phyloP scores from a whole-genome alignment of 2,329 filamentous ascomycete species.

The Aspergillus sp. region DNA sequence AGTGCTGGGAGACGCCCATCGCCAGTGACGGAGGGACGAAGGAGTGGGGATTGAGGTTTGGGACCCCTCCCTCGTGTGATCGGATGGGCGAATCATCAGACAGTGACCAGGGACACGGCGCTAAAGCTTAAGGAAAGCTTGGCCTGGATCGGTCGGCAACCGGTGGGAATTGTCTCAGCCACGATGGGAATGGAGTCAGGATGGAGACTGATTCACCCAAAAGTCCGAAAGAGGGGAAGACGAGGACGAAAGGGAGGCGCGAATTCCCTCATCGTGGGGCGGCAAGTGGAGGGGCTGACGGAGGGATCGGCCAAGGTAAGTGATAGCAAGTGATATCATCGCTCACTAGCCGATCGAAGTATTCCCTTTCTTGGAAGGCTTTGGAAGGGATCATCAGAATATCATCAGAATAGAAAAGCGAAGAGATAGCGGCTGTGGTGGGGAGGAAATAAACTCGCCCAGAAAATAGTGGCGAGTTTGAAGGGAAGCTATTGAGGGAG shows the following conservation, averaged over 20 bases:
- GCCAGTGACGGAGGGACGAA: background rate
- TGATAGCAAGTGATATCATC: background rate
- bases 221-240: background rate
- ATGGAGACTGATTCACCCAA: background rate
- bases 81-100: slow-evolving; percentile 14
- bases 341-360: background rate
- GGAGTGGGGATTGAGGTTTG: background rate
- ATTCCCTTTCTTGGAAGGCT: background rate
- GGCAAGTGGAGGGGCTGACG: slow-evolving; percentile 1
- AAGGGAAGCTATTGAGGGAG: too few species aligned
- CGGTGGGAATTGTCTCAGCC: slow-evolving; percentile 9
- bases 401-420: background rate
- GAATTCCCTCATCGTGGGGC: slow-evolving; percentile 3
- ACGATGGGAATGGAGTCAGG: background rate
- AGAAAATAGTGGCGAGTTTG: too few species aligned
- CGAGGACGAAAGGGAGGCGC: background rate
- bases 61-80: background rate
- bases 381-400: background rate
- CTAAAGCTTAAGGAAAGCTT: slow-evolving; percentile 28
- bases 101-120: slow-evolving; percentile 1
- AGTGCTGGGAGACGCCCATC: background rate
- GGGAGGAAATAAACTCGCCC: too few species aligned
- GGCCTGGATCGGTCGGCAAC: slow-evolving; percentile 12
- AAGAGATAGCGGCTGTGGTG: background rate
- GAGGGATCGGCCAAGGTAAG: background rate